Evolutionary conservation across 2,329 filamentous ascomycete genomes (phyloP).

Genomic region (Fusarium sp.): DNA sequence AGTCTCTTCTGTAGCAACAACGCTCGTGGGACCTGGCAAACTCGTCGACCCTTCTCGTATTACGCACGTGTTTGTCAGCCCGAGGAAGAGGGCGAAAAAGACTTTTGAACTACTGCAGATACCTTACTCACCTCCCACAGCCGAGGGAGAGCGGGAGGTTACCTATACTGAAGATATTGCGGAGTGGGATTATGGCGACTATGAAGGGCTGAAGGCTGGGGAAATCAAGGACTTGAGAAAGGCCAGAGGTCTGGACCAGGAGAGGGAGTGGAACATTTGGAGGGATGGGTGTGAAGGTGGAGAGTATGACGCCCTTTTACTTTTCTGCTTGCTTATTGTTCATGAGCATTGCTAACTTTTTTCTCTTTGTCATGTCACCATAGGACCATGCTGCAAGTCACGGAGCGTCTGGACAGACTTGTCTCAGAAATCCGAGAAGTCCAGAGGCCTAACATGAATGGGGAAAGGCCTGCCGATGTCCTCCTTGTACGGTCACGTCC

Average conservation of each 20-base stretch:
- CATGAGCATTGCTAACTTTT: neutral
- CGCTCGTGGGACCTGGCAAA: constrained; percentile 58
- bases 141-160: constrained; percentile 38
- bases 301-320: constrained; percentile 51
- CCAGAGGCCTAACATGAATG: constrained; percentile 52
- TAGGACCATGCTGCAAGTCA: constrained; percentile 48
- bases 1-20: constrained; percentile 18
- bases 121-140: constrained; percentile 47
- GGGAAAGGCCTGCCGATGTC: constrained; percentile 50
- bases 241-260: constrained; percentile 56
- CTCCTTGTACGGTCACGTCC: constrained; percentile 38
- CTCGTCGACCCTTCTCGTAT: constrained; percentile 60
- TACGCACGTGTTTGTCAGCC: constrained; percentile 58
- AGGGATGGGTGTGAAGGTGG: constrained; percentile 64
- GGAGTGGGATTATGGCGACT: constrained; percentile 70
- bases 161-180: constrained; percentile 59
- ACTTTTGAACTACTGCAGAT: constrained; percentile 59
- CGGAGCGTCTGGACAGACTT: constrained; percentile 52
- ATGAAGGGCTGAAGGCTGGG: constrained; percentile 63
- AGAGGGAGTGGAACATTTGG: constrained; percentile 62
- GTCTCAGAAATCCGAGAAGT: constrained; percentile 52
- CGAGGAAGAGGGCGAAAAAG: constrained; percentile 55
- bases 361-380: constrained; percentile 20
- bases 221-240: constrained; percentile 58
- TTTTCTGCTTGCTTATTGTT: neutral